A percentile compares a stretch with the other conserved stretches of the same genome.
Conservation (phyloP, 371 early-diverging fungal species). For the Mortierella sp. region DNA sequence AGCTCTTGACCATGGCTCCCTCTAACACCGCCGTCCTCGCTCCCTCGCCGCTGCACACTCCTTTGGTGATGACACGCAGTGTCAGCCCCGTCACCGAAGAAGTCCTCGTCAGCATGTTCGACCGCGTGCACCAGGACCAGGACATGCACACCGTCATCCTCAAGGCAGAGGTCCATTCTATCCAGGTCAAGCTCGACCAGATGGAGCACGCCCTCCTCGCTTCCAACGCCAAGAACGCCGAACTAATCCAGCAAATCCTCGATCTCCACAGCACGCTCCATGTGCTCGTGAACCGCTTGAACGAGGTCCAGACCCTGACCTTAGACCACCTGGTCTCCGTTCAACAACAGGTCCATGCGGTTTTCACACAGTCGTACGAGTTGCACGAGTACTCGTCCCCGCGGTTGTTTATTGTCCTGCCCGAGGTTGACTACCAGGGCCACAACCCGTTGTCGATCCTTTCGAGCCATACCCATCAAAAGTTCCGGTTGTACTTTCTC, state of each 20-base stretch:
- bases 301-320: slow-evolving; percentile 27
- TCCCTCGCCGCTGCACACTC: background rate
- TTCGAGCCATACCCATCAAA: slow-evolving; percentile 16
- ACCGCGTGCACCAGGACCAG: slow-evolving; percentile 10
- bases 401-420: slow-evolving; percentile 53
- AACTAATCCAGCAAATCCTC: slow-evolving; percentile 10
- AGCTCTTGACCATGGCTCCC: background rate
- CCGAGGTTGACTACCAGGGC: slow-evolving; percentile 41
- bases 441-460: slow-evolving; percentile 30
- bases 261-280: slow-evolving; percentile 8
- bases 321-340: slow-evolving; percentile 21
- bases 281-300: background rate
- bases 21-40: background rate
- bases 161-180: slow-evolving; percentile 9
- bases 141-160: slow-evolving; percentile 11
- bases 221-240: slow-evolving; percentile 21
- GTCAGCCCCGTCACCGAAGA: slow-evolving; percentile 3
- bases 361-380: slow-evolving; percentile 53
- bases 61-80: background rate
- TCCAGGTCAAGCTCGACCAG: slow-evolving; percentile 19
- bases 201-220: slow-evolving; percentile 15
- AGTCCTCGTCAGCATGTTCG: background rate
- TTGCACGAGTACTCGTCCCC: slow-evolving; percentile 52
- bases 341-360: slow-evolving; percentile 26
- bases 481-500: slow-evolving; percentile 51